Evolutionary conservation across 2,329 filamentous ascomycete genomes (phyloP).

Genomic region (Xylariaceae sp.): DNA sequence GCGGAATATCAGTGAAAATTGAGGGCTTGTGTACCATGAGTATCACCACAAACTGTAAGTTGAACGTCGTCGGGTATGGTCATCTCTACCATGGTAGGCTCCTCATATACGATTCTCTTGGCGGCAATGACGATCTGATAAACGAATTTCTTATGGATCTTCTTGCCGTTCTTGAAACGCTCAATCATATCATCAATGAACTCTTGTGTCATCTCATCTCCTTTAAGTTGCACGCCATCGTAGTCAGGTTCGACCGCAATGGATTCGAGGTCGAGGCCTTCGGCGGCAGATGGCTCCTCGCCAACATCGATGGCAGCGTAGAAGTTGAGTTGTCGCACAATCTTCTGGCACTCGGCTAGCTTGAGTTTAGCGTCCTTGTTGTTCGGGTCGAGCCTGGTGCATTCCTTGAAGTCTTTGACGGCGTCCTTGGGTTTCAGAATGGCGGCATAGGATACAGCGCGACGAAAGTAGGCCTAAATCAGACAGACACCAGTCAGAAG

Average conservation of each 20-base stretch:
- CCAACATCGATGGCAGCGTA: constrained; percentile 91
- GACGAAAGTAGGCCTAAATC: constrained; percentile 82
- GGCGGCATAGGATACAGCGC: constrained; percentile 86
- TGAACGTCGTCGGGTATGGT: constrained; percentile 73
- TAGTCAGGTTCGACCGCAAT: constrained; percentile 82
- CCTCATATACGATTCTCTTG: constrained; percentile 84
- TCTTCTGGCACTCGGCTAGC: constrained; percentile 88
- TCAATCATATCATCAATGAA: constrained; percentile 98
- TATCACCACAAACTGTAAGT: constrained; percentile 95
- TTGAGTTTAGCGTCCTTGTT: constrained; percentile 92
- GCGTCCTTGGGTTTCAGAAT: constrained; percentile 88
- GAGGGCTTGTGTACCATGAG: constrained; percentile 65
- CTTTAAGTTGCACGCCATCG: constrained; percentile 73
- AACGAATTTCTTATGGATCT: constrained; percentile 92
- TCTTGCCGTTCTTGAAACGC: constrained; percentile 94
- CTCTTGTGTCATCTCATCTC: constrained; percentile 83
- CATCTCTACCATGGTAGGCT: constrained; percentile 96
- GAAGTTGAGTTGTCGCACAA: constrained; percentile 89
- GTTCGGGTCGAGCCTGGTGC: constrained; percentile 78
- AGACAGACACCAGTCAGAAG: constrained; percentile 3
- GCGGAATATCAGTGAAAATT: neutral
- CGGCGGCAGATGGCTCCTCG: constrained; percentile 88
- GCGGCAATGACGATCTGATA: constrained; percentile 93
- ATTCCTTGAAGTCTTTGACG: constrained; percentile 86
- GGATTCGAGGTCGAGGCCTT: constrained; percentile 81